Evolutionary conservation across 2,329 filamentous ascomycete genomes (phyloP), one percentile per base, ranked within the genome.

Genomic region (Paramyrothecium sp.): DNA sequence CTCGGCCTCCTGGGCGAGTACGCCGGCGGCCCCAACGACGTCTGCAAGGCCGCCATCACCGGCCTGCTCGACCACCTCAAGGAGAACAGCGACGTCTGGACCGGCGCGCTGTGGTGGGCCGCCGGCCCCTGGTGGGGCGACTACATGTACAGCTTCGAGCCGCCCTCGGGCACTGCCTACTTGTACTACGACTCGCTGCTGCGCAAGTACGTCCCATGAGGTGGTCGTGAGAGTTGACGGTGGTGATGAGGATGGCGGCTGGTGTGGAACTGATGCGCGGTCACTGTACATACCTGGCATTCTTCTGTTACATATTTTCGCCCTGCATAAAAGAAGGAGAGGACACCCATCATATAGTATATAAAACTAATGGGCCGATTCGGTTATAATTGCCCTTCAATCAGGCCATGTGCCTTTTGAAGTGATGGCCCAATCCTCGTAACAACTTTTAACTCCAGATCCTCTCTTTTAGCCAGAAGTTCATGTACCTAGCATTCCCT

Each of bases 51-150:
- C 5, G 84, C 84, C 30, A 65, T 87, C 56, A 74, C 75, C 61
- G 78, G 77, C 34, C 73, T 84, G 69, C 74, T 87, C 53, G 71
- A 78, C 54, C 74, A 83, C 67, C 74, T 87, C 69, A 67, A 76
- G 52, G 78, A 79, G 56, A 86, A 86, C 70, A 73, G 70, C 51
- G 83, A 85, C 56, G 82, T 85, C 53, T 87, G 84, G 83, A 73
- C 74, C 26, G 83, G 82, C 13, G 82, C 78, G 58, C 64, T 83
- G 26, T 86, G 82, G 81, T 87, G 83, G 83, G 73, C 76, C 20
- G 82, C 77, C 34, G 84, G 84, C 0, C 83, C 83, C 21, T 85
- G 82, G 83, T 86, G 84, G 84, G 77, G 69, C 10, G 67, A 76
- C 60, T 81, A 82, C 72, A 77, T 79, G 60, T 81, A 69, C 65